phyloP scores from a whole-genome alignment of 345 rosid species.

The Eucalyptus dawsonii region DNA sequence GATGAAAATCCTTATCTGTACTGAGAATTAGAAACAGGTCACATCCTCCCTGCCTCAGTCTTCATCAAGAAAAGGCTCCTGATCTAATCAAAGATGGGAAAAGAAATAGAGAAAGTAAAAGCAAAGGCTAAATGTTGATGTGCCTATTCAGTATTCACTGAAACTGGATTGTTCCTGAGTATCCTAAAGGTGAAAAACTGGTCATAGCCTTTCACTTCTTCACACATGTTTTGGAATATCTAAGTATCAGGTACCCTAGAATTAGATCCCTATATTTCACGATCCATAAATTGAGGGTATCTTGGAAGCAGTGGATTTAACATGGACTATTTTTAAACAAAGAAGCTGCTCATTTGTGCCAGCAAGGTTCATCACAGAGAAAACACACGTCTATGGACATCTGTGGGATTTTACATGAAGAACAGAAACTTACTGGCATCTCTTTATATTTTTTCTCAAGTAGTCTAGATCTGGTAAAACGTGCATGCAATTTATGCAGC shows the following conservation, averaged over 20 bases:
- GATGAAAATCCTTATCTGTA: neutral
- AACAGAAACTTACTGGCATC: constrained; percentile 47
- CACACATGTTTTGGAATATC: neutral
- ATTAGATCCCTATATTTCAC: neutral
- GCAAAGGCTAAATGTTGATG: neutral
- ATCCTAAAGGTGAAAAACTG: neutral
- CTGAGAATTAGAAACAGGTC: neutral
- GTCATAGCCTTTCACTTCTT: neutral
- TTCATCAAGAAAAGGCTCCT: neutral
- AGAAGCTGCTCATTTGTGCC: neutral
- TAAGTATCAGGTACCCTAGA: neutral
- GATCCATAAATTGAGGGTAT: neutral
- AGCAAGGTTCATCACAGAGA: neutral
- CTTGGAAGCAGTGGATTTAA: neutral
- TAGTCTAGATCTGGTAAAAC: constrained; percentile 81
- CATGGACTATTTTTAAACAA: neutral
- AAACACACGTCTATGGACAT: neutral
- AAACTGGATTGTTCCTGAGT: neutral
- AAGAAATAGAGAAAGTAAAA: neutral
- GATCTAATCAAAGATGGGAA: neutral
- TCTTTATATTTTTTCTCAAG: constrained; percentile 81
- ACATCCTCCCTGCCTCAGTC: neutral
- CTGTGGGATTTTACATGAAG: neutral
- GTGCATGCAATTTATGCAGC: constrained; percentile 95
- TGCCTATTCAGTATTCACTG: neutral